Evolutionary conservation across 345 rosid genomes (phyloP).

Genomic region (Rubroshorea leprosula): DNA sequence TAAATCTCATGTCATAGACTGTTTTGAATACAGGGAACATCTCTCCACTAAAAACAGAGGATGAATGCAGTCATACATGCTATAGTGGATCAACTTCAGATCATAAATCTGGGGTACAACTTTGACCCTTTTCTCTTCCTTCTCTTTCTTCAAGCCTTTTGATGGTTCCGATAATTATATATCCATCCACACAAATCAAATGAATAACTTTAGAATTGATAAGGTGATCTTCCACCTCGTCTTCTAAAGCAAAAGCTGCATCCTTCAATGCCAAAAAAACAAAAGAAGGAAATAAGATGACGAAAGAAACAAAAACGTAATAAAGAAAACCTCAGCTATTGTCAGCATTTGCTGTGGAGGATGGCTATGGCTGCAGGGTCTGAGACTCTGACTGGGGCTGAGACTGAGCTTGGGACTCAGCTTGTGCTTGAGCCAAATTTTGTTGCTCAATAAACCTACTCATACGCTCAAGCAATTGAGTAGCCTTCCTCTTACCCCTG

Average conservation of each 20-base stretch:
- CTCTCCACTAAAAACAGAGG: conserved; percentile 50
- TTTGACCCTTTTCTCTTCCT: conserved; percentile 12
- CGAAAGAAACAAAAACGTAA: background rate
- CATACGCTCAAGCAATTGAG: conserved; percentile 76
- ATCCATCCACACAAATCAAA: conserved; percentile 26
- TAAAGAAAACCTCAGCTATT: conserved; percentile 35
- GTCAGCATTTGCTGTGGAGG: conserved; percentile 25
- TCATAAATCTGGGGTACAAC: no score
- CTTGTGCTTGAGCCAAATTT: conserved; percentile 44
- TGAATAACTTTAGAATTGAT: conserved; percentile 27
- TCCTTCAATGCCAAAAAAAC: conserved; percentile 13
- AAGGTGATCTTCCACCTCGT: conserved; percentile 50
- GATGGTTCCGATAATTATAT: conserved; percentile 3
- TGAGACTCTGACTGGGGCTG: conserved; percentile 23
- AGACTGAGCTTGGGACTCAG: conserved; percentile 22
- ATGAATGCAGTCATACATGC: conserved; percentile 31
- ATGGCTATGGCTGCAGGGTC: conserved; percentile 32
- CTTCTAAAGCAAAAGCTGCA: conserved; percentile 22
- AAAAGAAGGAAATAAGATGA: conserved; percentile 6
- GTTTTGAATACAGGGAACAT: conserved; percentile 28
- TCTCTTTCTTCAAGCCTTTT: background rate
- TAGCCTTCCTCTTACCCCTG: conserved; percentile 93
- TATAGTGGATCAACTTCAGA: no score
- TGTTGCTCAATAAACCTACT: conserved; percentile 66
- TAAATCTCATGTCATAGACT: background rate